Percentiles rank a stretch among this genome's conserved stretches.
Evolutionary conservation across 306 rosid species (phyloP).

Genomic region (Cicer cuneatum): DNA sequence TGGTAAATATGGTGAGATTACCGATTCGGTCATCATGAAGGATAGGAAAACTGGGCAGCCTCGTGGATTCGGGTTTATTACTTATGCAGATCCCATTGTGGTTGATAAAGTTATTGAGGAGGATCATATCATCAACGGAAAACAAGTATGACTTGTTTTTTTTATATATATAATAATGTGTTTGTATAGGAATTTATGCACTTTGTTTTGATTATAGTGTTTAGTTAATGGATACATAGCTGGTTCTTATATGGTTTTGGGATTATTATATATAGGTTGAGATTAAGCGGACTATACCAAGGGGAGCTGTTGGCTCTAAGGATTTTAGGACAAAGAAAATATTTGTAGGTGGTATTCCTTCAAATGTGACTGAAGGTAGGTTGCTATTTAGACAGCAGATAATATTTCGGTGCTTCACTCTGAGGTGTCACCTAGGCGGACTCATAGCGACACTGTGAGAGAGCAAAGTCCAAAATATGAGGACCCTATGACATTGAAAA

Average conservation of each 20-base stretch:
- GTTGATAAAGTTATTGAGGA: conserved; percentile 92
- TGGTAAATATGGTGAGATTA: conserved; percentile 82
- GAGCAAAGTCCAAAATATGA: conserved; percentile 26
- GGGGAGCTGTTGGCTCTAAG: conserved; percentile 79
- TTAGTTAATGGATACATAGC: conserved; percentile 38
- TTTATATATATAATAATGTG: not conserved
- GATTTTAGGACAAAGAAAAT: conserved; percentile 94
- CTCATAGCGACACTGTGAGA: conserved; percentile 38
- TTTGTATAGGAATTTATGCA: conserved; percentile 43
- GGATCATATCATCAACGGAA: conserved; percentile 77
- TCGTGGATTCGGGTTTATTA: conserved; percentile 93
- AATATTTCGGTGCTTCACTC: conserved; percentile 30
- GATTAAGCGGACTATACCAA: conserved; percentile 94
- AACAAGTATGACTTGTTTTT: conserved; percentile 64
- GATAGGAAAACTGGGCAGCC: conserved; percentile 93
- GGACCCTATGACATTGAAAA: conserved; percentile 20
- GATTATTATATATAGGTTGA: conserved; percentile 66
- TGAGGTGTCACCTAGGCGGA: conserved; percentile 40
- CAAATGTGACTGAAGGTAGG: conserved; percentile 85
- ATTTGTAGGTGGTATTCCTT: conserved; percentile 93
- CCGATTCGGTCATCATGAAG: conserved; percentile 94
- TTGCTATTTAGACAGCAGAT: conserved; percentile 38
- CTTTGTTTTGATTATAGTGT: conserved; percentile 34
- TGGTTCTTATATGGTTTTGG: conserved; percentile 48
- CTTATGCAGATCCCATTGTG: conserved; percentile 80